Base-by-base conservation (phyloP, 2,329 filamentous ascomycete genomes). In the Acrocalymma vagum region DNA sequence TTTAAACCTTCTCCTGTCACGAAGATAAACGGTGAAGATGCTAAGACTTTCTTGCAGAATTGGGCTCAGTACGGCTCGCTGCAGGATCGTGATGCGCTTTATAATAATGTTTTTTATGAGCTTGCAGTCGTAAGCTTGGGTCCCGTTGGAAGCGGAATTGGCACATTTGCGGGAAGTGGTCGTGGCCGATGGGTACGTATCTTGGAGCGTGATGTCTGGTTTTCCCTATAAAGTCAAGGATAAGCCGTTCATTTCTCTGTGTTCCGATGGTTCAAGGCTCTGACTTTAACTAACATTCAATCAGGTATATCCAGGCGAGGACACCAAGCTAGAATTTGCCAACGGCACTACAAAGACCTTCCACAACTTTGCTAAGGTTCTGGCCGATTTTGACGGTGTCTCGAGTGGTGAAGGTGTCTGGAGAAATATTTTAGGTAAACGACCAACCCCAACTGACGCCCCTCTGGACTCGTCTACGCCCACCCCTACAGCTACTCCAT, bases 31-130 rank as follows among this genome's bases (percentile, higher is more conserved):
- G 82, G 78, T n/a, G 62, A 76, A 29, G 72, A 82, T 28, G 79
- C 77, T 3, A 72, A 72, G 5, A 70, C 71, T 1, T 79, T 73
- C 44, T 67, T 84, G 13, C 67, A 76, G 27, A 69, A 77, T 2
- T 75, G 73, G 59, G 72, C 75, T 8, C 66, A 75, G 33, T 70
- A 67, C 36, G 77, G 78, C 39, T 70, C 63, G 18, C 72, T 77
- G 20, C 81, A 84, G 48, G 81, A 84, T 48, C 72, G 71, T 1
- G 81, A 84, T 64, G 80, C 81, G 17, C 69, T 82, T 45, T 85
- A 78, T 65, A 78, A 77, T 60, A 73, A 73, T 38, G 54, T 76
- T 7, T 77, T 78, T 54, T 76, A 77, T 42, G 62, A 72, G 20
- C 62, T 77, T 11, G 70, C 71, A 0, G 66, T 70, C n/a, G 67